A percentile compares a stretch with the other conserved stretches of the same genome.
phyloP scores from a whole-genome alignment of 1,284 basidiomycete genomes.

The Microbotryum violaceum region DNA sequence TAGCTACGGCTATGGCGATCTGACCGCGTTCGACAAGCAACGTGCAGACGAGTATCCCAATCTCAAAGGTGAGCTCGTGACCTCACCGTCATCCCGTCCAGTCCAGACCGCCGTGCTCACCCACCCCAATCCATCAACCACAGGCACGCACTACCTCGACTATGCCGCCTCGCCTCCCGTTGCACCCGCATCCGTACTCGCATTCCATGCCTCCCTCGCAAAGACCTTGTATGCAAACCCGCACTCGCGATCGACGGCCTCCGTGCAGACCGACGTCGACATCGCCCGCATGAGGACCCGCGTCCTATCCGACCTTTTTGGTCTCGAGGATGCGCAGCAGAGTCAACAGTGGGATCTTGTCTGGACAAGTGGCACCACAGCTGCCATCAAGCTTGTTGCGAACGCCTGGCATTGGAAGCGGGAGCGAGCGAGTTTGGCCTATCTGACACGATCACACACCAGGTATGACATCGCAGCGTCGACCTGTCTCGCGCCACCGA shows the following conservation, averaged over 20 bases:
- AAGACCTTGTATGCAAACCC: conserved; percentile 37
- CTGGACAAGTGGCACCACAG: conserved; percentile 72
- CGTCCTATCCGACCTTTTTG: conserved; percentile 37
- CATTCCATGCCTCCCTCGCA: conserved; percentile 24
- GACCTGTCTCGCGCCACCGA: too few relatives aligned
- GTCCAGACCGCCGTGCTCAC: neutral
- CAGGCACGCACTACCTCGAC: conserved; percentile 37
- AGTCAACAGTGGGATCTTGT: conserved; percentile 62
- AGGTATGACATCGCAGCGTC: conserved; percentile 1
- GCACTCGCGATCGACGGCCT: conserved; percentile 37
- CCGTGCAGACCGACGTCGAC: conserved; percentile 28
- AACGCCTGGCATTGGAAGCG: conserved; percentile 60
- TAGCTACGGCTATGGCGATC: neutral
- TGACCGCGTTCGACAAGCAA: conserved; percentile 8
- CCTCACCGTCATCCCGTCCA: neutral
- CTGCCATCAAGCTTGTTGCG: conserved; percentile 67
- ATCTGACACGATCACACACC: conserved; percentile 68
- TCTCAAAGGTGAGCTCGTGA: conserved; percentile 18
- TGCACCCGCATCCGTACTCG: conserved; percentile 29
- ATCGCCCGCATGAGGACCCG: conserved; percentile 32
- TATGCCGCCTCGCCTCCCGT: conserved; percentile 38
- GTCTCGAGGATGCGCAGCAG: conserved; percentile 43
- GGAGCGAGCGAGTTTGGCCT: conserved; percentile 49
- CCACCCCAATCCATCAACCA: neutral
- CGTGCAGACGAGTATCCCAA: conserved; percentile 24